Evolutionary conservation across 257 asterid species (phyloP).

Genomic region (Coffea canephora): DNA sequence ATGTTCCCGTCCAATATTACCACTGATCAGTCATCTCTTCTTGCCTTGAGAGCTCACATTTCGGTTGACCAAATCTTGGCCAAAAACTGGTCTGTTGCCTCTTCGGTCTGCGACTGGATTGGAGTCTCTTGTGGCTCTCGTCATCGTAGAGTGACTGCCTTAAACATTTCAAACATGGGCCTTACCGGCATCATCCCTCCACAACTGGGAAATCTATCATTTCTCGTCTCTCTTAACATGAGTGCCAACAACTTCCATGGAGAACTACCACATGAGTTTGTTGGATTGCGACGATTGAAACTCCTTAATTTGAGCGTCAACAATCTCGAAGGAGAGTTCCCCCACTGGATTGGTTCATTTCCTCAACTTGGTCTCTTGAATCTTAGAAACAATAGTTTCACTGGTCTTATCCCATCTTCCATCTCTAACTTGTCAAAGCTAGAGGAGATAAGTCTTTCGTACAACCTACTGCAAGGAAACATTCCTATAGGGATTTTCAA

Average conservation of each 20-base stretch:
- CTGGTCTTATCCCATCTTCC: slow-evolving; percentile 23
- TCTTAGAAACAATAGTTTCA: slow-evolving; percentile 10
- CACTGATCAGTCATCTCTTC: too few relatives aligned
- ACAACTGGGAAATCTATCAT: slow-evolving; percentile 1
- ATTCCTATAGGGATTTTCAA: slow-evolving; percentile 31
- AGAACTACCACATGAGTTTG: not conserved
- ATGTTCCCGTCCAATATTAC: too few relatives aligned
- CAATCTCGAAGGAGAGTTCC: not conserved
- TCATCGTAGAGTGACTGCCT: not conserved
- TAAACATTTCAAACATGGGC: not conserved
- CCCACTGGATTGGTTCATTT: not conserved
- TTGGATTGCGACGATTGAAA: not conserved
- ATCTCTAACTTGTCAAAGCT: slow-evolving; percentile 26
- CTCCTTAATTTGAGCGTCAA: not conserved
- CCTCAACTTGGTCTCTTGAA: not conserved
- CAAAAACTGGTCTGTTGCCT: not conserved
- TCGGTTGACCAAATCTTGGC: not conserved
- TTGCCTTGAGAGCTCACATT: too few relatives aligned
- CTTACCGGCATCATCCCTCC: not conserved
- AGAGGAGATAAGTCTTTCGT: not conserved
- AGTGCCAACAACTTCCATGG: not conserved
- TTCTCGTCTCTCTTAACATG: not conserved
- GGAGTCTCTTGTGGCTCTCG: slow-evolving; percentile 9
- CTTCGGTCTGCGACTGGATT: slow-evolving; percentile 3
- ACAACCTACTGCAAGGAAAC: slow-evolving; percentile 25